phyloP scores from a whole-genome alignment of 257 asterid species.

The Haberlea rhodopensis region DNA sequence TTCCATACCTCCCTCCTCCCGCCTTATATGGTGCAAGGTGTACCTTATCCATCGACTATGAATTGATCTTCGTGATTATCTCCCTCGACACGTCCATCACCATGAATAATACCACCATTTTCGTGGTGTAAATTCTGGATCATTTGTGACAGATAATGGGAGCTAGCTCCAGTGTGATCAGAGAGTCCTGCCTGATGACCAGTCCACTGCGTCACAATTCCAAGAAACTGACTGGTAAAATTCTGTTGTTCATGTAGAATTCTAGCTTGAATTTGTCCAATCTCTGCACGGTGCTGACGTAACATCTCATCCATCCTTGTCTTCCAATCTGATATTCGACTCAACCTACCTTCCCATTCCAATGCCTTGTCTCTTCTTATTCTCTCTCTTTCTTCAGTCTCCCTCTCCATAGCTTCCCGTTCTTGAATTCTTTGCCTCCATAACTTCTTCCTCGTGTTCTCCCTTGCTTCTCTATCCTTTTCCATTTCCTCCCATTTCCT shows the following conservation, averaged over 20 bases:
- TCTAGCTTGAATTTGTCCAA: constrained; percentile 80
- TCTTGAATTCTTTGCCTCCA: constrained; percentile 69
- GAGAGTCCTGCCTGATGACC: constrained; percentile 68
- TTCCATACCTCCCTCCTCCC: no score
- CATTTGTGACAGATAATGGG: constrained; percentile 90
- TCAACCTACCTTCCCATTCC: constrained; percentile 79
- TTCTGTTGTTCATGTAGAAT: constrained; percentile 86
- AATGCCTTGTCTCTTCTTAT: constrained; percentile 64
- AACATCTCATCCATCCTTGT: constrained; percentile 75
- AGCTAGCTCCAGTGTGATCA: constrained; percentile 74
- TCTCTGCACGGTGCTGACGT: constrained; percentile 73
- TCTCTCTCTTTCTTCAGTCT: constrained; percentile 64
- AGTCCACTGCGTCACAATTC: constrained; percentile 87
- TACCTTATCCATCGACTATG: constrained; percentile 74
- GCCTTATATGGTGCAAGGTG: constrained; percentile 3
- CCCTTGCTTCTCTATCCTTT: constrained; percentile 52
- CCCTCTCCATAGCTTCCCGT: constrained; percentile 77
- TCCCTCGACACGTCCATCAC: constrained; percentile 78
- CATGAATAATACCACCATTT: constrained; percentile 71
- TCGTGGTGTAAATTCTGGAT: constrained; percentile 89
- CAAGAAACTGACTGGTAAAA: constrained; percentile 73
- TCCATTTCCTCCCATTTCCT: constrained; percentile 67
- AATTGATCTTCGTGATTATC: constrained; percentile 95
- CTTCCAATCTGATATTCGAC: constrained; percentile 73
- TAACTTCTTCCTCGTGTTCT: constrained; percentile 44